Percentiles rank a stretch among this genome's conserved stretches.
Conservation (phyloP, 352 stramenopile genomes). For the Phytopythium mirpurense region DNA sequence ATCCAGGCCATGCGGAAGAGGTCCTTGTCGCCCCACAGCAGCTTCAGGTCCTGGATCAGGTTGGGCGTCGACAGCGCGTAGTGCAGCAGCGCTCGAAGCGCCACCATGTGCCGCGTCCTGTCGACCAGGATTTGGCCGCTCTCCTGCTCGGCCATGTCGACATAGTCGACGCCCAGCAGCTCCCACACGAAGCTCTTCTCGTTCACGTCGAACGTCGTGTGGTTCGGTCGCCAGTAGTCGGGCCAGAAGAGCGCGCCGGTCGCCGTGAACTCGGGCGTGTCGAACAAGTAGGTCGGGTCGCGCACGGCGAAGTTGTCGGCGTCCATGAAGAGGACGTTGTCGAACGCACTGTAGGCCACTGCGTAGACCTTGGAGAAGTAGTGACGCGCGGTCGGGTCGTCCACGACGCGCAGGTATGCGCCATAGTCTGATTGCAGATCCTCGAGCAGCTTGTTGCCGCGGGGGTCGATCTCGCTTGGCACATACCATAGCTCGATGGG, state of each 20-base stretch:
- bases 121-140: slow-evolving; percentile 74
- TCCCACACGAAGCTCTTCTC: slow-evolving; percentile 56
- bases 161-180: slow-evolving; percentile 62
- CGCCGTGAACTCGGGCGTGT: slow-evolving; percentile 26
- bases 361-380: slow-evolving; percentile 59
- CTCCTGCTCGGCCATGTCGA: slow-evolving; percentile 85
- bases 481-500: slow-evolving; percentile 61
- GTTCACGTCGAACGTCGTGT: slow-evolving; percentile 76
- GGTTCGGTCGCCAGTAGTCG: slow-evolving; percentile 62
- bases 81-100: slow-evolving; percentile 60
- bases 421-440: slow-evolving; percentile 29
- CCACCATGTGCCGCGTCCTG: slow-evolving; percentile 23
- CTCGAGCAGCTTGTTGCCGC: slow-evolving; percentile 28
- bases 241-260: slow-evolving; percentile 57
- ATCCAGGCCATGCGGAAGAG: slow-evolving; percentile 20
- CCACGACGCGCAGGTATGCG: slow-evolving; percentile 41
- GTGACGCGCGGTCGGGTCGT: slow-evolving; percentile 28
- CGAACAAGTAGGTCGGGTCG: slow-evolving; percentile 64
- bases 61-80: slow-evolving; percentile 38
- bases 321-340: slow-evolving; percentile 51
- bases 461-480: slow-evolving; percentile 26
- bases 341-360: slow-evolving; percentile 48
- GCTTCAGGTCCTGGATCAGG: slow-evolving; percentile 33
- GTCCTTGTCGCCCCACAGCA: slow-evolving; percentile 57
- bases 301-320: slow-evolving; percentile 56